Evolutionary conservation across 345 rosid species (phyloP).

Genomic region (Populus pruinosa): DNA sequence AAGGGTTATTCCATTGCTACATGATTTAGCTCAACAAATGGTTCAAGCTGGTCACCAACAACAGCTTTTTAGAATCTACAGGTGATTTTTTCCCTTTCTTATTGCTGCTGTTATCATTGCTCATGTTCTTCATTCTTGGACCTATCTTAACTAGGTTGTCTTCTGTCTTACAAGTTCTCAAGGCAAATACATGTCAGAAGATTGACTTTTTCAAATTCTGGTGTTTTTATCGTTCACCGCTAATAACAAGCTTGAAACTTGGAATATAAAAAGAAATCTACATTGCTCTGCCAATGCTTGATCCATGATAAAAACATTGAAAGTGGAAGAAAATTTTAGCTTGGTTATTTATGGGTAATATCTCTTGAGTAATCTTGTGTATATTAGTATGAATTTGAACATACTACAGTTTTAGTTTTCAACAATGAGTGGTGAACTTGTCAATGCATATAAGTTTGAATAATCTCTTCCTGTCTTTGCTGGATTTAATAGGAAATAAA

Average conservation of each 20-base stretch:
- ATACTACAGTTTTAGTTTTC: not conserved
- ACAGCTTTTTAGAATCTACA: constrained; percentile 69
- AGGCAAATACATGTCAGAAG: not conserved
- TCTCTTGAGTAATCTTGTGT: not conserved
- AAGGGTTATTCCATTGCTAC: constrained; percentile 76
- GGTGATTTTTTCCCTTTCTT: constrained; percentile 35
- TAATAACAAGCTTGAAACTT: not conserved
- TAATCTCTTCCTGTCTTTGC: not conserved
- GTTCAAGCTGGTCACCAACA: constrained; percentile 89
- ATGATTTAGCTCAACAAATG: constrained; percentile 80
- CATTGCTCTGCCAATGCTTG: not conserved
- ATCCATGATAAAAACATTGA: not conserved
- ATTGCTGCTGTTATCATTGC: not conserved
- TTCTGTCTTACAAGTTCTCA: not conserved
- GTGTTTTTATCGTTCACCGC: not conserved
- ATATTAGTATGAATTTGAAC: not conserved
- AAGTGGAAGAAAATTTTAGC: not conserved
- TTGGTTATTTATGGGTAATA: not conserved
- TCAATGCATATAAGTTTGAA: not conserved
- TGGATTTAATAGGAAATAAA: not conserved
- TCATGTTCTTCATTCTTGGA: not conserved
- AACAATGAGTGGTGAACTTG: not conserved
- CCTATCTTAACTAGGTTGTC: not conserved
- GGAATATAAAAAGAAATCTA: not conserved
- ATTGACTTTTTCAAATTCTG: not conserved